Base-by-base conservation (phyloP, 768 basidiomycete genomes). In the Dioszegia crocea region DNA sequence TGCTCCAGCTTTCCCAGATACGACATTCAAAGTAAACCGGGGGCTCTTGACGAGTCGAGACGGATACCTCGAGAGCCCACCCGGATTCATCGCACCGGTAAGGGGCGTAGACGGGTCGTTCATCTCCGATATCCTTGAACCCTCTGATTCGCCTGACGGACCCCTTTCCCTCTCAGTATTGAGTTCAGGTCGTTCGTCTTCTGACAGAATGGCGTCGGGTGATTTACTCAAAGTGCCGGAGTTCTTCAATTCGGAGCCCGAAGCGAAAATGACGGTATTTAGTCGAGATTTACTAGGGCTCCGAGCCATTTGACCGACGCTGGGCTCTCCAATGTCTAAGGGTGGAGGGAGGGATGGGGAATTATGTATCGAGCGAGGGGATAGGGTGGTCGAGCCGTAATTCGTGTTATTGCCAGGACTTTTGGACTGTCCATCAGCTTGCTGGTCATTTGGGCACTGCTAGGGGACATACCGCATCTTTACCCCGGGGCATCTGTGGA, bases 291-390 rank as follows among this genome's bases (percentile, higher is more conserved):
- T 39, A 23, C 14, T 17, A 6, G 55, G 44, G 21, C n/a, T 45
- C 6, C 17, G 8, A 19, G 30, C 11, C 3, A 24, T 17, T 17
- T 38, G 39, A 8, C 24, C 0, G n/a, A 43, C 26, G 48, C 57
- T 59, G 4, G 57, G 40, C 27, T 59, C 57, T n/a, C 57, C 57
- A 41, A 59, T 50, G 26, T 59, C 57, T 21, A 59, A 41, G 5
- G 60, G 44, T 26, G 57, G 51, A 11, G 62, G 60, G 2, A 54
- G 36, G 48, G 40, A 33, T 19, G 43, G 29, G 11, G 21, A 21
- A 21, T 47, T 17, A 2, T 33, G 12, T 9, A 33, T 16, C 19
- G 58, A 36, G 50, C 55, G 21, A 43, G 57, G 48, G 27, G 50
- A 39, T 40, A 48, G 23, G 4, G 33, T 52, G 1, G 50, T 33